Evolutionary conservation across 2,329 filamentous ascomycete genomes (phyloP).

Genomic region (Aspergillus quadrilineatus): DNA sequence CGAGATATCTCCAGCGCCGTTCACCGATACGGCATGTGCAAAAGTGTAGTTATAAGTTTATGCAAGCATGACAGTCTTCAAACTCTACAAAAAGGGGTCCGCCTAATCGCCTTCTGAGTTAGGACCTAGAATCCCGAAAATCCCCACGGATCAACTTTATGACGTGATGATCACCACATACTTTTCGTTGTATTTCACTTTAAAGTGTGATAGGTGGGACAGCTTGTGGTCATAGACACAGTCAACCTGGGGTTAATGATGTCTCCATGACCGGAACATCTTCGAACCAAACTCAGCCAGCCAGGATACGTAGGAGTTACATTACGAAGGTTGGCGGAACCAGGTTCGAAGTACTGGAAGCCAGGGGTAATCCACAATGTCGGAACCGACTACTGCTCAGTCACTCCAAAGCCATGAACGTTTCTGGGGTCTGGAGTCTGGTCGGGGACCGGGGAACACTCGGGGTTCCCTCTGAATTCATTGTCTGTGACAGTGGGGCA

Average conservation of each 20-base stretch:
- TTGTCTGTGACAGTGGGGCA: background rate
- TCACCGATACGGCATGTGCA: background rate
- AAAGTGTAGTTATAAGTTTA: background rate
- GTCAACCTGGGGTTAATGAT: background rate
- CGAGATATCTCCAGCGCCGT: background rate
- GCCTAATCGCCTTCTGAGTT: background rate
- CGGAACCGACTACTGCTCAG: background rate
- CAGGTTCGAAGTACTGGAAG: background rate
- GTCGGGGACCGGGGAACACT: background rate
- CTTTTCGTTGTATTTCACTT: background rate
- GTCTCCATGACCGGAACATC: background rate
- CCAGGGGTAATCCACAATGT: background rate
- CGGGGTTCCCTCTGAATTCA: slow-evolving; percentile 1
- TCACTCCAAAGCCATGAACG: background rate
- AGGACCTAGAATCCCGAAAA: background rate
- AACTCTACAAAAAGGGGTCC: background rate
- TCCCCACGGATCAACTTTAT: background rate
- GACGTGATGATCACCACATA: background rate
- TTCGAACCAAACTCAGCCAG: background rate
- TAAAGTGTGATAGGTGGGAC: background rate
- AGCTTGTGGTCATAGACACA: background rate
- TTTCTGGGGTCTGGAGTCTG: background rate
- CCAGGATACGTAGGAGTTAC: background rate
- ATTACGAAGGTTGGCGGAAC: background rate
- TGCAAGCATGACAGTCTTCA: background rate